Conservation (phyloP, 768 basidiomycete genomes). For the Crassisporium funariophilum region DNA sequence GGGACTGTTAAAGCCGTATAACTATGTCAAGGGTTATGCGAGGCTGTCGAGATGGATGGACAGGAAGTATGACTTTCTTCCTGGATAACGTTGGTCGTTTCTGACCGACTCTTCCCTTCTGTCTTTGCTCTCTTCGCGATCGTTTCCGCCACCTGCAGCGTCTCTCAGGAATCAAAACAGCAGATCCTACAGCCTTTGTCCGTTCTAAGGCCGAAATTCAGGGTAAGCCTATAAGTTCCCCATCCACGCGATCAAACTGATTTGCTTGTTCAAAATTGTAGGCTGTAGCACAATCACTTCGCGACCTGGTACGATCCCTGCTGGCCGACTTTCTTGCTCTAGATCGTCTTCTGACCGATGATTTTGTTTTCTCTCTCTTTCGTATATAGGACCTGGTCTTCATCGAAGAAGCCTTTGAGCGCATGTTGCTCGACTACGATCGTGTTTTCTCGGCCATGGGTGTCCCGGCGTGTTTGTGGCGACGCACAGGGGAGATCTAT, state of each 20-base stretch:
- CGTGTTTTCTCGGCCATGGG: slow-evolving; percentile 95
- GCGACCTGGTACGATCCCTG: slow-evolving; percentile 62
- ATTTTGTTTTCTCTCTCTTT: slow-evolving; percentile 1
- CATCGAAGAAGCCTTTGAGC: slow-evolving; percentile 97
- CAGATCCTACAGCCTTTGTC: slow-evolving; percentile 90
- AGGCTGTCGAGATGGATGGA: slow-evolving; percentile 95
- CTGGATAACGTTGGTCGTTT: no score
- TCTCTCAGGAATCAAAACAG: slow-evolving; percentile 88
- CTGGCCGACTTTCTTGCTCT: slow-evolving; percentile 1
- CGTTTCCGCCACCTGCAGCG: slow-evolving; percentile 42
- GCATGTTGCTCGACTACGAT: slow-evolving; percentile 92
- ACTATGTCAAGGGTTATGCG: slow-evolving; percentile 95
- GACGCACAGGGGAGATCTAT: slow-evolving; percentile 97
- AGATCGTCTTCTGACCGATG: not conserved
- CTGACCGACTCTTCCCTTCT: no score
- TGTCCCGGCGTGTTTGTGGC: slow-evolving; percentile 95
- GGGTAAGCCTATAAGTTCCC: slow-evolving; percentile 45
- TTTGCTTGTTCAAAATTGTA: slow-evolving; percentile 23
- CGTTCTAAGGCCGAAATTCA: slow-evolving; percentile 81
- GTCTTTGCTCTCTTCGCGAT: slow-evolving; percentile 1
- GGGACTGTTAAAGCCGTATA: slow-evolving; percentile 91
- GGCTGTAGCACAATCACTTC: slow-evolving; percentile 83
- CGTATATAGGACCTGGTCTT: slow-evolving; percentile 81
- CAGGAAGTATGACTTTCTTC: slow-evolving; percentile 62
- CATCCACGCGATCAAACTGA: slow-evolving; percentile 1